Evolutionary conservation across 345 rosid species (phyloP).

Genomic region (Linum lewisii): DNA sequence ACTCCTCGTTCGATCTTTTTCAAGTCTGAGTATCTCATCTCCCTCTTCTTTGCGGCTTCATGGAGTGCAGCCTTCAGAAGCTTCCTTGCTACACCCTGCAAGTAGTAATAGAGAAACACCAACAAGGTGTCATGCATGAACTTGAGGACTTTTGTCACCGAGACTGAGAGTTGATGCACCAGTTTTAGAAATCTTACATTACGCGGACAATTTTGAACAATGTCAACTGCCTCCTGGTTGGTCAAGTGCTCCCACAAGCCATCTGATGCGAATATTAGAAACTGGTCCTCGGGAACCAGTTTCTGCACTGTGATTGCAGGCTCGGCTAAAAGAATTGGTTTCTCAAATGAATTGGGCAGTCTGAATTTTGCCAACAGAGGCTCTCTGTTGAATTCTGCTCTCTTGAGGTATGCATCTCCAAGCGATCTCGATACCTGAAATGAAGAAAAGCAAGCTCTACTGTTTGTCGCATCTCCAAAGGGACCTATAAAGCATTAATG

Average conservation of each 20-base stretch:
- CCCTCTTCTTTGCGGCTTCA: slow-evolving; percentile 5
- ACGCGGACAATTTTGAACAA: background rate
- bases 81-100: slow-evolving; percentile 3
- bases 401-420: slow-evolving; percentile 1
- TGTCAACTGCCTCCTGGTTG: slow-evolving; percentile 2
- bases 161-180: too few relatives aligned
- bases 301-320: background rate
- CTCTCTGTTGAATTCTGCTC: slow-evolving; percentile 4
- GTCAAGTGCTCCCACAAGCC: slow-evolving; percentile 8
- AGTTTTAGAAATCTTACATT: background rate
- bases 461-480: too few relatives aligned
- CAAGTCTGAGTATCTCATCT: slow-evolving; percentile 6
- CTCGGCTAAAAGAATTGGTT: background rate
- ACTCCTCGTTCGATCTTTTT: slow-evolving; percentile 1
- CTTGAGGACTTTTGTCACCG: too few relatives aligned
- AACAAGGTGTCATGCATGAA: too few relatives aligned
- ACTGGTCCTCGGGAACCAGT: slow-evolving; percentile 1
- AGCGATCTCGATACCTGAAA: slow-evolving; percentile 4
- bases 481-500: too few relatives aligned
- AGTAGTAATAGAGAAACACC: background rate
- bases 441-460: background rate
- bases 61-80: slow-evolving; percentile 1
- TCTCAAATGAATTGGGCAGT: background rate
- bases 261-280: slow-evolving; percentile 2
- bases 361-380: slow-evolving; percentile 2